Base-by-base conservation (phyloP, 2,329 filamentous ascomycete species). In the Microdochium bolleyi region DNA sequence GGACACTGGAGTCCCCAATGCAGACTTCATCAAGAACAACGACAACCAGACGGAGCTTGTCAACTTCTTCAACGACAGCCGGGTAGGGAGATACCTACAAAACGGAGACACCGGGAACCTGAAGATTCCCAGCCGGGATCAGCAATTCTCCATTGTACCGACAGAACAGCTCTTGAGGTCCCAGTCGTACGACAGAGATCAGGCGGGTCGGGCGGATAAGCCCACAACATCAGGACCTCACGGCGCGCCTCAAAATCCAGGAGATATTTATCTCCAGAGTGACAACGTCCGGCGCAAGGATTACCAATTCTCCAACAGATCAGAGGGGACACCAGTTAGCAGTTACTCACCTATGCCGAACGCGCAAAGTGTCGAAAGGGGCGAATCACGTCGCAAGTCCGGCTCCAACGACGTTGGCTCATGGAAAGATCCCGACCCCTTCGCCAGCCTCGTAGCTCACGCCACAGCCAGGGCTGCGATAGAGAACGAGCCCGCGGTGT, bases 31-130 rank as follows among this genome's bases (percentile, higher is more conserved):
- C 44, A 63, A 58, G 46, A 67, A 67, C 38, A 65, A 64, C 52
- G 64, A 65, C 27, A 65, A 67, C 53, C 65, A 67, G 53, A 55
- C 64, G 5, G 64, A 66, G 44, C 57, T 67, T 5, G 65, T 67
- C 48, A 64, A 56, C 34, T 54, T 51, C 21, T 67, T 67, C 51
- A 66, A 65, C 37, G 62, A 64, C 52, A 67, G 64, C 30, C 61
- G 65, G 2, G 57, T 67, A 22, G 64, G 62, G n/a, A 59, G 60
- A 27, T 67, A 62, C 38, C 50, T 67, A 10, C 64, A 66, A 38
- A 57, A 62, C 22, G 64, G 63, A 37, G 64, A 65, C 51, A 54
- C 62, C 16, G 55, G 61, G 19, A 63, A 64, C 50, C 38, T 67
- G 25, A 52, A 58, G 32, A 56, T 65, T 22, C 62, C 61, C 9